These are phyloP conservation scores for Paramecium caudatum DNA, from an alignment of 73 alveolate genomes.

Conservation along the genomic window DNA sequence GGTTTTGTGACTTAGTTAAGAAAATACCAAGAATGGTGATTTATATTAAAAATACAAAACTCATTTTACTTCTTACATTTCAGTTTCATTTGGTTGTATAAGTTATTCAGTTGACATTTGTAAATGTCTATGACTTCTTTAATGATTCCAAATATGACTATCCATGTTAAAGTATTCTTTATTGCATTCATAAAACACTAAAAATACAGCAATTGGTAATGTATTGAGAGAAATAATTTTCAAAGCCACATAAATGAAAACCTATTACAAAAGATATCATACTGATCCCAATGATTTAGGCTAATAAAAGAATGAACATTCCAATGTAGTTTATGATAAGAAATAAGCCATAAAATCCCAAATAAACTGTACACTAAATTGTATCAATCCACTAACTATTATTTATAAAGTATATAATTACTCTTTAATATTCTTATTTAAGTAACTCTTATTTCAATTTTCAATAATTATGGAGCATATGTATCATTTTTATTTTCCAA, in stretches of 20 bases:
- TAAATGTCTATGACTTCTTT: constrained; percentile 7
- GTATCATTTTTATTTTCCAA: constrained; percentile 32
- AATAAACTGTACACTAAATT: constrained; percentile 1
- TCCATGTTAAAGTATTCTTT: neutral
- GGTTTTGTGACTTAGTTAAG: constrained; percentile 86
- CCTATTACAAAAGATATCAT: neutral
- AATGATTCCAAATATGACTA: neutral
- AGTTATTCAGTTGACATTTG: neutral
- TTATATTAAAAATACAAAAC: constrained; percentile 9
- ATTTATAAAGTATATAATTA: neutral
- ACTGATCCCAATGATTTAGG: neutral
- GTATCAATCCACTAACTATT: neutral
- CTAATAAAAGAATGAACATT: neutral
- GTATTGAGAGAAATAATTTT: neutral
- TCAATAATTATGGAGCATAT: neutral
- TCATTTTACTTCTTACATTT: constrained; percentile 30
- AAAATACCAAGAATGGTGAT: too few relatives aligned
- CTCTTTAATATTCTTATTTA: constrained; percentile 3
- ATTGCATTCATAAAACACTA: constrained; percentile 39
- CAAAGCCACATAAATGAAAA: neutral
- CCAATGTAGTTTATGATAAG: neutral
- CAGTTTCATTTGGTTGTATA: neutral
- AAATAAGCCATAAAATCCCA: constrained; percentile 13
- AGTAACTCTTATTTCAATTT: neutral
- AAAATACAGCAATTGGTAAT: neutral